Percentiles rank a stretch among this genome's conserved stretches.
Conservation (phyloP, 306 rosid genomes). For the Lathyrus aphaca region DNA sequence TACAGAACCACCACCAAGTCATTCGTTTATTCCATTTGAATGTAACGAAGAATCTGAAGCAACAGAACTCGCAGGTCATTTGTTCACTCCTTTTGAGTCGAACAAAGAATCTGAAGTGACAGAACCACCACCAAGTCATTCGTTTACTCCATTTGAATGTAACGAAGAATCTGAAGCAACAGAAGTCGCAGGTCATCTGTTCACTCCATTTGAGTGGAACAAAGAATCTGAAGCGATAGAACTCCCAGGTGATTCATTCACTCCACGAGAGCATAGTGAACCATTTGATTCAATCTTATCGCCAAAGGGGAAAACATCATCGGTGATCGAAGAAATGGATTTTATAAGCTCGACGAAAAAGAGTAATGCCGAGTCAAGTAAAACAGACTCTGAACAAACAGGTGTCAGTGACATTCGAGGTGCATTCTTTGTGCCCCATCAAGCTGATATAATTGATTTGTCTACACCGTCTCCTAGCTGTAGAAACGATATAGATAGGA, state of each 20-base stretch:
- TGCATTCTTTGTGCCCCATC: constrained; percentile 39
- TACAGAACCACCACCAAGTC: constrained; percentile 33
- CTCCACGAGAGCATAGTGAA: constrained; percentile 35
- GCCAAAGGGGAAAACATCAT: constrained; percentile 30
- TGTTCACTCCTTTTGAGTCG: constrained; percentile 35
- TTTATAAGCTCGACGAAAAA: constrained; percentile 3
- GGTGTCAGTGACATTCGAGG: constrained; percentile 29
- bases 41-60: constrained; percentile 41
- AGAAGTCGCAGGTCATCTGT: constrained; percentile 33
- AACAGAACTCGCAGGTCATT: constrained; percentile 32
- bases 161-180: constrained; percentile 41
- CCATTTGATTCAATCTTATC: constrained; percentile 37
- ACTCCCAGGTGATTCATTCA: constrained; percentile 23
- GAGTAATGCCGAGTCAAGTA: constrained; percentile 34
- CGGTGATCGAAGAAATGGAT: constrained; percentile 33
- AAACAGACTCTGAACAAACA: constrained; percentile 35
- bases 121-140: constrained; percentile 31
- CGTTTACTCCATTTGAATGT: constrained; percentile 28
- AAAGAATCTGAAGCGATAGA: constrained; percentile 28
- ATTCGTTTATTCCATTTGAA: constrained; percentile 28
- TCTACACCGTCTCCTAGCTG: constrained; percentile 77
- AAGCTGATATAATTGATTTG: constrained; percentile 73
- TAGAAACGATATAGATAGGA: constrained; percentile 48
- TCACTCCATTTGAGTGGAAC: constrained; percentile 31
- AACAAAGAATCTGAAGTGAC: constrained; percentile 12